phyloP scores from a whole-genome alignment of 352 stramenopile genomes.

The Phytophthora quininea region DNA sequence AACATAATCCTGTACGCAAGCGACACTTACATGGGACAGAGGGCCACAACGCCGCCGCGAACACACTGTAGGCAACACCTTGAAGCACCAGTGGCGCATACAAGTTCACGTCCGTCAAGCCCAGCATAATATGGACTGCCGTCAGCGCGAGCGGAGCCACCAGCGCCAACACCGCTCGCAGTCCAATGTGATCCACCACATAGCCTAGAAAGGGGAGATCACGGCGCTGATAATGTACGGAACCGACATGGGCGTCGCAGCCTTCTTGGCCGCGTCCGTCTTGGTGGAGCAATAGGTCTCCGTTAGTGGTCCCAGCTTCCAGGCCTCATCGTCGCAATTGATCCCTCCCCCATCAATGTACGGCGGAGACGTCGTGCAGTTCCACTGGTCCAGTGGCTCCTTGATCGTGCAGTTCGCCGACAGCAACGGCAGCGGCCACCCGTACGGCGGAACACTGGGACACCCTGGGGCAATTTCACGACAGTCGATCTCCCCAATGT shows the following conservation, averaged over 20 bases:
- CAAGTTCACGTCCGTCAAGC: slow-evolving; percentile 69
- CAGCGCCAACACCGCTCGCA: slow-evolving; percentile 82
- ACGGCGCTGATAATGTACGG: slow-evolving; percentile 93
- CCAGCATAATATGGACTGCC: slow-evolving; percentile 87
- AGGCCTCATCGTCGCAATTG: slow-evolving; percentile 77
- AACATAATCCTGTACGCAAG: not conserved
- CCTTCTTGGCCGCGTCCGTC: slow-evolving; percentile 60
- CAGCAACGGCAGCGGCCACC: slow-evolving; percentile 73
- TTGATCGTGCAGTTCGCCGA: slow-evolving; percentile 79
- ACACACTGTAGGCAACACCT: slow-evolving; percentile 93
- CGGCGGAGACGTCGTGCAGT: slow-evolving; percentile 60
- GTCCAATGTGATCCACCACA: slow-evolving; percentile 89
- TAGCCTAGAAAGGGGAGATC: slow-evolving; percentile 92
- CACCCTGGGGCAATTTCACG: slow-evolving; percentile 49
- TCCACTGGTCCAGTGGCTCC: slow-evolving; percentile 56
- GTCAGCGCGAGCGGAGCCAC: slow-evolving; percentile 81
- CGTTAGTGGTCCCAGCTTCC: slow-evolving; percentile 69
- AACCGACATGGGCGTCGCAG: slow-evolving; percentile 91
- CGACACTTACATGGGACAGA: slow-evolving; percentile 73
- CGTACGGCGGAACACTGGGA: slow-evolving; percentile 70
- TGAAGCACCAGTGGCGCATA: slow-evolving; percentile 90
- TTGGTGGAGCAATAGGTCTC: slow-evolving; percentile 70
- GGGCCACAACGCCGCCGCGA: slow-evolving; percentile 92
- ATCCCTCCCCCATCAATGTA: slow-evolving; percentile 75
- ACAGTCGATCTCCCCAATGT: slow-evolving; percentile 61